Percentiles rank a stretch among this genome's conserved stretches.
These are phyloP conservation scores for Leavenworthia alabamica DNA, from an alignment of 345 rosid species.

Conservation along the genomic window DNA sequence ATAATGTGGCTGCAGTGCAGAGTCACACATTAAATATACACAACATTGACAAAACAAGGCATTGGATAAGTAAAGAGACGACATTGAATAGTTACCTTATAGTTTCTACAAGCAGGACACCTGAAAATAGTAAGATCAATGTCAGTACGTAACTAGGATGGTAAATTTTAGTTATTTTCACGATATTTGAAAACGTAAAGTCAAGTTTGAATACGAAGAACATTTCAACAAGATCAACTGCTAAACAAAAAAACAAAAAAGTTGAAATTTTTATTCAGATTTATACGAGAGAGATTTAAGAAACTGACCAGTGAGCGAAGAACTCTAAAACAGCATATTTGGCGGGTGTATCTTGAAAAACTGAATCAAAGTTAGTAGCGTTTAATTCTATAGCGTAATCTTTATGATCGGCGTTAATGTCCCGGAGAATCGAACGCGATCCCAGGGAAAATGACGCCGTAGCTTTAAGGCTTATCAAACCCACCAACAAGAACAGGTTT, in stretches of 20 bases:
- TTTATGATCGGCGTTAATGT: constrained; percentile 28
- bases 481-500: constrained; percentile 32
- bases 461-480: constrained; percentile 33
- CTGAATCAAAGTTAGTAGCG: constrained; percentile 58
- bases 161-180: background rate
- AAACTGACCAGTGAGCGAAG: constrained; percentile 79
- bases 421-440: constrained; percentile 77
- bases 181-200: background rate
- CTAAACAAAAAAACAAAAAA: background rate
- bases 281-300: too few species aligned
- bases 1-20: constrained; percentile 83
- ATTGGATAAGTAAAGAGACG: background rate
- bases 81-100: constrained; percentile 59
- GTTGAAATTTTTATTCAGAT: background rate
- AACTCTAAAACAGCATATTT: constrained; percentile 72
- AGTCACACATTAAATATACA: constrained; percentile 26
- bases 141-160: background rate
- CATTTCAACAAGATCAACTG: background rate
- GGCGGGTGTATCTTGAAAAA: constrained; percentile 60
- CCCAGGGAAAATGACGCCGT: constrained; percentile 43
- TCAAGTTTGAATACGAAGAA: background rate
- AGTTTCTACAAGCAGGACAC: constrained; percentile 99
- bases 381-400: constrained; percentile 71
- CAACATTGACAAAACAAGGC: constrained; percentile 3
- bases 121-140: constrained; percentile 30